Evolutionary conservation across 2,329 filamentous ascomycete genomes (phyloP).

Genomic region (Botrytis fragariae): DNA sequence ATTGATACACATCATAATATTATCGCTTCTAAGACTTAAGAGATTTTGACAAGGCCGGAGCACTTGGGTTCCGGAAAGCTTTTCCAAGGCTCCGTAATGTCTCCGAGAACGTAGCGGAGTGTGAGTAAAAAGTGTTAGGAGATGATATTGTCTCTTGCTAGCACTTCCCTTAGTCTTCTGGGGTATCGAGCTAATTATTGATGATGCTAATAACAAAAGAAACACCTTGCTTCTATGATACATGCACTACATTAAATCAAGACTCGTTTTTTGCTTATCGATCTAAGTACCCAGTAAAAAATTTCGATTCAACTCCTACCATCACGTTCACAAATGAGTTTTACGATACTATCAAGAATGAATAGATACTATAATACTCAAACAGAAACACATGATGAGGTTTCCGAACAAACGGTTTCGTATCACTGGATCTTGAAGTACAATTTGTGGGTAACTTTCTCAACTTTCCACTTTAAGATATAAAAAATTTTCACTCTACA

Average conservation of each 20-base stretch:
- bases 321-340: not conserved
- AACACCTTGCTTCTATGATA: not conserved
- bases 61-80: not conserved
- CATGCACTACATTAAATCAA: not conserved
- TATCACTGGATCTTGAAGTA: not conserved
- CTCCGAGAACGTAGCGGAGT: not conserved
- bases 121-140: not conserved
- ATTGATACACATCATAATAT: not conserved
- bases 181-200: not conserved
- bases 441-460: not conserved
- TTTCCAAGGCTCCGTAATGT: not conserved
- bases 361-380: too few species aligned
- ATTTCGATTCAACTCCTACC: not conserved
- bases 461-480: not conserved
- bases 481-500: not conserved
- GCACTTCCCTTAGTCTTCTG: not conserved
- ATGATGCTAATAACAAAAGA: not conserved
- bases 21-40: not conserved
- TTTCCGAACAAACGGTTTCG: not conserved
- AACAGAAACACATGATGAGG: not conserved
- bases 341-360: too few species aligned
- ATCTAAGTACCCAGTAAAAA: not conserved
- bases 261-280: not conserved
- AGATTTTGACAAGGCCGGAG: not conserved
- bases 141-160: not conserved